Conservation (phyloP, 768 basidiomycete genomes). For the Naganishia antarctica region DNA sequence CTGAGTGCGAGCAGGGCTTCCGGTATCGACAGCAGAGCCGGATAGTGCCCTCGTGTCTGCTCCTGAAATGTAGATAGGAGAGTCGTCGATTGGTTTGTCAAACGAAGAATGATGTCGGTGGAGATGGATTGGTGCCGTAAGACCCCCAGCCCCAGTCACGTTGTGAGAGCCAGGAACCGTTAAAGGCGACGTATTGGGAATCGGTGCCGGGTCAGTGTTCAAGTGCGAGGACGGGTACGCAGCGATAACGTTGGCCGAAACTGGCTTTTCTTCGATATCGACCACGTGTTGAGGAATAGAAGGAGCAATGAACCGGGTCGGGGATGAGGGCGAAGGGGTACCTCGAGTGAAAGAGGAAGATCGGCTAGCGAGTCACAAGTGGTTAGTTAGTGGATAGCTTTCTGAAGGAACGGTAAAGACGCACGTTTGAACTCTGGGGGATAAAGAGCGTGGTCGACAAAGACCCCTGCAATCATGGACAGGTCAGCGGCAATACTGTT, state of each 20-base stretch:
- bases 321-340: slow-evolving; percentile 2
- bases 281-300: slow-evolving; percentile 19
- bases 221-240: slow-evolving; percentile 28
- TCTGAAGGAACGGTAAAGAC: neutral
- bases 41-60: neutral
- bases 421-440: slow-evolving; percentile 1
- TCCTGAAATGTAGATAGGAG: neutral
- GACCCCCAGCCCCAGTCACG: slow-evolving; percentile 1
- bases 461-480: neutral
- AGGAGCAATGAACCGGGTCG: neutral
- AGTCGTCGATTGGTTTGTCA: slow-evolving; percentile 1
- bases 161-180: neutral
- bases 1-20: neutral
- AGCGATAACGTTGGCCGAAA: slow-evolving; percentile 23
- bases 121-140: neutral
- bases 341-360: slow-evolving; percentile 1
- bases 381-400: too few relatives aligned
- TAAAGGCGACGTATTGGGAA: slow-evolving; percentile 15
- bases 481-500: neutral
- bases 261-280: slow-evolving; percentile 7
- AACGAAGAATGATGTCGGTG: slow-evolving; percentile 1
- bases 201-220: slow-evolving; percentile 23
- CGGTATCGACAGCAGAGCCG: slow-evolving; percentile 6
- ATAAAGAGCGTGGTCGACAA: neutral
- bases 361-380: too few relatives aligned